Evolutionary conservation across 768 basidiomycete species (phyloP), one percentile per base, ranked within the genome.

Genomic region (Collybia nuda): DNA sequence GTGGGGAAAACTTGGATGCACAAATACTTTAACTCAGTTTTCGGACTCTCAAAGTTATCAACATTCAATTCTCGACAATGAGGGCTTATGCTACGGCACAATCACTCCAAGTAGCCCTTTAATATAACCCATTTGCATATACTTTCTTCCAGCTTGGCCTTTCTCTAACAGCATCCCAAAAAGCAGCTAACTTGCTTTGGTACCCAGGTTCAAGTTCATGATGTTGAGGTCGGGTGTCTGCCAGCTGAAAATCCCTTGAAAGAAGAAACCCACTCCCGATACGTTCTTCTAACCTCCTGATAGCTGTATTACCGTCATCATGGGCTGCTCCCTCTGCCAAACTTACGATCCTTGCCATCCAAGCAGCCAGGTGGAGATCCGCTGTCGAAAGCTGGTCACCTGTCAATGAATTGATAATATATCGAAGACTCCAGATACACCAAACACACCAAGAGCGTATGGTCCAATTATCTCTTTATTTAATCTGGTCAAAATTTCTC

Each of bases 361-460:
- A 95, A 22, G 81, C 83, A 7, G 81, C 84, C 17, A 93, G 77
- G 61, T 93, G 91, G 48, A 93, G 69, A 62, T 94, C 93, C 12
- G 86, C 88, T 41, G 91, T 68, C 5, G 86, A 90, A 58, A 92
- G 65, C 55, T 94, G 90, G 59, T 94, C 91, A 15, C 92, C 92
- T 89, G 48, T 26, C 22, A 44, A 50, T 17, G 29, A 12, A 47
- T n/a, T 11, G 12, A 32, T 2, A 40, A 28, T 22, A 19, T 17
- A 8, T 23, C 36, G 17, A 29, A 49, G 44, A 19, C 9, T 32
- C 32, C 3, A 11, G 9, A 14, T 9, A 24, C 28, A 14, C 21
- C 38, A 26, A 37, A 62, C 78, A 44, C 61, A 87, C 88, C 88
- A 19, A 88, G 77, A 11, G 74, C 65, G 60, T 74, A 88, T 4